Base-by-base conservation (phyloP, 352 stramenopile species). In the Phytopythium kandeliae region DNA sequence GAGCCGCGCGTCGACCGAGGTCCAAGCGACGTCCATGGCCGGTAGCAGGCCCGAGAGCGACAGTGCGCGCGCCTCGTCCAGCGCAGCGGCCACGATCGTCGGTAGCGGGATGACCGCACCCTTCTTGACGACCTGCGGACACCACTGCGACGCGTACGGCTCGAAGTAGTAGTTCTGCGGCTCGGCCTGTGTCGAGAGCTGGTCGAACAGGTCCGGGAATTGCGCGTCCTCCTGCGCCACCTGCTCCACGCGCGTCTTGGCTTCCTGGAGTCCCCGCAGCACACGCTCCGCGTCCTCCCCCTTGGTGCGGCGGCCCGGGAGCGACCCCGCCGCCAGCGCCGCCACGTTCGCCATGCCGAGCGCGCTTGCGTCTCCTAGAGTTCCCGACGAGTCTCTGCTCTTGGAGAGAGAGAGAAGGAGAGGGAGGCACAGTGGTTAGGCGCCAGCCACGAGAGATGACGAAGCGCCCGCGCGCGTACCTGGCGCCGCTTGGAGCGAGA, bases 41-140 rank as follows among this genome's bases (percentile, higher is more conserved):
- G 89, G 77, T 36, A 98, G 69, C 12, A 99, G 58, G 10, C 95
- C 95, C 65, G 97, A 98, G 10, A 98, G 79, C 34, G 79, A 86
- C 19, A 89, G 52, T 9, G 74, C 72, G 54, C 77, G 70, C 22
- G 82, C 60, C 25, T 91, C 78, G 21, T 92, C 82, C 16, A 92
- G 58, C 34, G 81, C 74, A 8, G 69, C 82, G 26, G 78, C 78
- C 35, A 95, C 77, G 9, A 86, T 77, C 15, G 65, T 63, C 9
- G 84, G 84, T 40, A 91, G 58, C 4, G 83, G 65, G 45, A 95
- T 71, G 13, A 92, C 45, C 16, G 62, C 64, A 16, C 82, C 80
- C 49, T 92, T 95, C 54, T 86, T 83, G 54, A 85, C 68, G 38
- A 95, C 17, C 55, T 92, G 84, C 21, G 81, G 67, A 2, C 74